Evolutionary conservation across 257 asterid genomes (phyloP), one percentile per base, ranked within the genome.

Genomic region (Nicotiana noctiflora): DNA sequence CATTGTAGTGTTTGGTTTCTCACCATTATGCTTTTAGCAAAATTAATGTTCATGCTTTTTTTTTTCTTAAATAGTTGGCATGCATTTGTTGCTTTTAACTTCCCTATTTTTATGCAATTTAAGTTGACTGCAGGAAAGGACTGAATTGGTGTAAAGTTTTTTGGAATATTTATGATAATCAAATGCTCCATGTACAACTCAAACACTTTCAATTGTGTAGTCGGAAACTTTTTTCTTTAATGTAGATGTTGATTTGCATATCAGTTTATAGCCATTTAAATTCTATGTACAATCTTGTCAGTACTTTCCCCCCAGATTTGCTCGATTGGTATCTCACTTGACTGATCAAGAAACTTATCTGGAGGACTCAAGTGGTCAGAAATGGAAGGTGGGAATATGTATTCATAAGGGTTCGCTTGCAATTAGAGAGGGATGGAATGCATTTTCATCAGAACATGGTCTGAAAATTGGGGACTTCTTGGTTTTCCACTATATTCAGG

Each of bases 251-350:
- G 60, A 21, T 29, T 70, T 44, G 21, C 37, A 21, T 46, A 72
- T 72, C 57, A 44, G 60, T 53, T 52, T 60, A 44, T 76, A 60
- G 82, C 57, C 34, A 44, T 70, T 46, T 60, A 72, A 13, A 72
- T 46, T 31, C 37, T 60, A 82, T 79, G 29, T 65, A 21, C 46
- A 59, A 81, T 17, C 81, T 68, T 83, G 83, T 87, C 92, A 94
- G 98, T 87, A 77, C 86, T 76, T 93, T 85, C 98, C 98, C 82
- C 93, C 92, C 46, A 32, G 19, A 61, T 86, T 88, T 84, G 90
- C 83, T 31, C 77, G 81, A 55, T 59, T 8, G 18, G 81, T 86
- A 78, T n/a, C 60, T 51, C 75, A 81, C 85, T 84, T 87, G 84
- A 82, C 67, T 34, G 82, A 78, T 79, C 40, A 82, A 85, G 83